Evolutionary conservation across 148 eudicot genomes (phyloP).

Genomic region (Silene conica): DNA sequence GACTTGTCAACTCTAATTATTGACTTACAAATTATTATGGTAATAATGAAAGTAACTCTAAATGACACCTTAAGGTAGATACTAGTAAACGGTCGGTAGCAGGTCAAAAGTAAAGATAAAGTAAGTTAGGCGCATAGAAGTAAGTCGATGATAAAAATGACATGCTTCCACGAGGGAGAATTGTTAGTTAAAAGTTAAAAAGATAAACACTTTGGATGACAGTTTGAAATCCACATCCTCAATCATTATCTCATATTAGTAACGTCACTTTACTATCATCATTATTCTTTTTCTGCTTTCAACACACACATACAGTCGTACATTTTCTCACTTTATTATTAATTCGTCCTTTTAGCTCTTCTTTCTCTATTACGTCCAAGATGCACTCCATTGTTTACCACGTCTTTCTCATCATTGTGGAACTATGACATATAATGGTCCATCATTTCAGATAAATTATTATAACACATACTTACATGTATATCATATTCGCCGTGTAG

Average conservation of each 20-base stretch:
- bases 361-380: conserved; percentile 10
- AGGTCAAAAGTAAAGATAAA: background rate
- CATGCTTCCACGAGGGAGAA: conserved; percentile 20
- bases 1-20: too few species aligned
- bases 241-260: conserved; percentile 14
- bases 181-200: background rate
- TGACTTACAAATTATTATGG: too few species aligned
- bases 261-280: conserved; percentile 6
- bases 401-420: conserved; percentile 5
- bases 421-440: background rate
- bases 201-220: background rate
- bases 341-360: background rate
- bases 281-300: background rate
- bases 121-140: background rate
- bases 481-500: too few species aligned
- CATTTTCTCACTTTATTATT: background rate
- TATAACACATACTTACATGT: too few species aligned
- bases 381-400: background rate
- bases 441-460: too few species aligned
- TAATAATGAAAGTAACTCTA: too few species aligned
- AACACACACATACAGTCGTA: background rate
- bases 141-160: background rate
- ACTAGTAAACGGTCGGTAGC: background rate
- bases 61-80: background rate
- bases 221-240: conserved; percentile 21